Evolutionary conservation across 345 rosid genomes (phyloP).

Genomic region (Cochlearia excelsa): DNA sequence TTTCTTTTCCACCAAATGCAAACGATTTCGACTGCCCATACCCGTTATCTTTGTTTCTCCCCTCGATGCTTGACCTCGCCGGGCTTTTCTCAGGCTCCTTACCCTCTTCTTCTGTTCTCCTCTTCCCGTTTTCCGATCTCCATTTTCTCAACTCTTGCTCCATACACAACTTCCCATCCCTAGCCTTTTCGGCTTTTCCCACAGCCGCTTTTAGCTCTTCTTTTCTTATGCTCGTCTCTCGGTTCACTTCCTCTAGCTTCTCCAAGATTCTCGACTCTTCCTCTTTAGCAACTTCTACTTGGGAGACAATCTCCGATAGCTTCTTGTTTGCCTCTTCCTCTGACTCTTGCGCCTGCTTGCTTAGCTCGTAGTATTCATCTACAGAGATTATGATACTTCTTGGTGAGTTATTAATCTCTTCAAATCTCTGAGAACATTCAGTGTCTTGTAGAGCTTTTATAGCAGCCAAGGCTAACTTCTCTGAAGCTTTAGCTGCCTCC

Average conservation of each 20-base stretch:
- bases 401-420: constrained; percentile 33
- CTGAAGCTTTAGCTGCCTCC: constrained; percentile 86
- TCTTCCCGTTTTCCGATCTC: constrained; percentile 81
- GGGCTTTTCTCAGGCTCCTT: constrained; percentile 42
- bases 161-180: constrained; percentile 73
- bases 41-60: constrained; percentile 26
- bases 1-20: constrained; percentile 33
- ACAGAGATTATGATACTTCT: constrained; percentile 65
- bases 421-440: constrained; percentile 46
- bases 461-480: constrained; percentile 78
- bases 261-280: constrained; percentile 58
- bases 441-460: constrained; percentile 86
- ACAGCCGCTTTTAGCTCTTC: constrained; percentile 60
- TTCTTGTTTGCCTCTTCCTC: constrained; percentile 73
- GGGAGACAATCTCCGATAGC: constrained; percentile 66
- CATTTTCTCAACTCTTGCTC: constrained; percentile 91
- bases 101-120: constrained; percentile 46
- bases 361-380: constrained; percentile 83
- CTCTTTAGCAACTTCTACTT: constrained; percentile 74
- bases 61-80: constrained; percentile 40
- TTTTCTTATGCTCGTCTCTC: constrained; percentile 53
- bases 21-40: constrained; percentile 19
- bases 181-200: constrained; percentile 81
- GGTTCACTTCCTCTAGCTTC: constrained; percentile 63
- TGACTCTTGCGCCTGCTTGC: constrained; percentile 70